Evolutionary conservation across 495 filamentous ascomycete genomes (phyloP).

Genomic region (Astrothelium macrocarpum): DNA sequence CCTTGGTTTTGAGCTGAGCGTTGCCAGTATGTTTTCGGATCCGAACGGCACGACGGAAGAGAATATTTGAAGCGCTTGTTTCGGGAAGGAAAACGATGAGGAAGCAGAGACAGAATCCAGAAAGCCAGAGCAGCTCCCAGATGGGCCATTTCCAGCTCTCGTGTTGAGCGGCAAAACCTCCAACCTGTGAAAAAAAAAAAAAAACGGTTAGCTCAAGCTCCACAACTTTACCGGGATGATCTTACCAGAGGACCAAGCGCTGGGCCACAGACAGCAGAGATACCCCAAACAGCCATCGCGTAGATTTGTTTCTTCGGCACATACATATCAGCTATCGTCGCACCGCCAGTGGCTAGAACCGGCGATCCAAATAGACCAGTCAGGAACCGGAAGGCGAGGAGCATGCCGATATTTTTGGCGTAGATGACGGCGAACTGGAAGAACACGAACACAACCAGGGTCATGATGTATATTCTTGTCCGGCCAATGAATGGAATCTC

Average conservation of each 20-base stretch:
- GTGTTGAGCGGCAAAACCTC: constrained; percentile 10
- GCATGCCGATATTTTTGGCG: constrained; percentile 42
- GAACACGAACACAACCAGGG: constrained; percentile 43
- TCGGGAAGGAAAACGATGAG: constrained; percentile 22
- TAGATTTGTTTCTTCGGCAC: constrained; percentile 29
- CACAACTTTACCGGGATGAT: background rate
- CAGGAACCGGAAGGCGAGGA: constrained; percentile 46
- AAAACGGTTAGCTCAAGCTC: background rate
- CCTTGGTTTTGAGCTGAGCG: constrained; percentile 27
- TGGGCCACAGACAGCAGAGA: constrained; percentile 34
- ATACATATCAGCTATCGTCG: constrained; percentile 40
- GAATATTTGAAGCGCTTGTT: constrained; percentile 25
- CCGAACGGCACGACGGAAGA: constrained; percentile 23
- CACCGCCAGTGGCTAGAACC: constrained; percentile 43
- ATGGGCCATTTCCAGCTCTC: constrained; percentile 30
- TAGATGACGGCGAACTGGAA: constrained; percentile 40
- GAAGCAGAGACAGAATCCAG: constrained; percentile 9
- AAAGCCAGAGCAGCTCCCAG: constrained; percentile 21
- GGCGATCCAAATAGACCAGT: constrained; percentile 46
- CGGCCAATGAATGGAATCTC: constrained; percentile 44
- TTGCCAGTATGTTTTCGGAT: constrained; percentile 14
- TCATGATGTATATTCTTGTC: constrained; percentile 40
- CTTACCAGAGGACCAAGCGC: constrained; percentile 36
- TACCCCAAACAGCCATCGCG: constrained; percentile 29
- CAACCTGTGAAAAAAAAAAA: constrained; percentile 26